These are phyloP conservation scores for Aspergillus sparsus DNA, from an alignment of 495 filamentous ascomycete species.

Conservation along the genomic window DNA sequence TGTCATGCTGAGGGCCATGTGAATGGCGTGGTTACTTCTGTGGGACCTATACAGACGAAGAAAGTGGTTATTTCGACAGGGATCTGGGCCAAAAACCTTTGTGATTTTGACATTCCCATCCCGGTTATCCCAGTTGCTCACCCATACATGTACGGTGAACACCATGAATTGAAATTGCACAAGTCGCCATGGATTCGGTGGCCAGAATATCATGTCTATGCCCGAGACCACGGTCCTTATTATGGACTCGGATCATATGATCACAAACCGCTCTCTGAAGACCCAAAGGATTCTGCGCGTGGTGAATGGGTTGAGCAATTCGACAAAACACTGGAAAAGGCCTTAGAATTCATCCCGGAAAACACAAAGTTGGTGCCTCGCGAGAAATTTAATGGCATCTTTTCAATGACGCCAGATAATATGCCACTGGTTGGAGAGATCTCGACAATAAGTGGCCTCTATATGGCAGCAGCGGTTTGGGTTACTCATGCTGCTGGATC, in stretches of 20 bases:
- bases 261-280: slow-evolving; percentile 27
- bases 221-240: slow-evolving; percentile 33
- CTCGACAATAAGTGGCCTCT: slow-evolving; percentile 26
- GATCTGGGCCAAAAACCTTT: slow-evolving; percentile 31
- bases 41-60: slow-evolving; percentile 20
- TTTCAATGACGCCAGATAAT: slow-evolving; percentile 40
- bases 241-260: slow-evolving; percentile 37
- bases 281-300: slow-evolving; percentile 27
- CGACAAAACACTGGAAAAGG: slow-evolving; percentile 16
- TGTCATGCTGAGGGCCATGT: slow-evolving; percentile 24
- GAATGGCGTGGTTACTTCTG: slow-evolving; percentile 18
- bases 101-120: slow-evolving; percentile 27
- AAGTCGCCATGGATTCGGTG: slow-evolving; percentile 33
- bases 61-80: slow-evolving; percentile 33
- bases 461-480: slow-evolving; percentile 37
- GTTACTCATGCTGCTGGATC: slow-evolving; percentile 38
- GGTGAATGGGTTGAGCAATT: slow-evolving; percentile 31
- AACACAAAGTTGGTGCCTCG: slow-evolving; percentile 19
- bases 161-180: slow-evolving; percentile 18
- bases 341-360: slow-evolving; percentile 24
- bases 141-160: slow-evolving; percentile 33
- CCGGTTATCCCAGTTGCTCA: slow-evolving; percentile 38
- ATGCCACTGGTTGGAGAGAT: slow-evolving; percentile 33
- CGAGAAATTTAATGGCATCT: slow-evolving; percentile 37
- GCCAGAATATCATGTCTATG: slow-evolving; percentile 38